These are phyloP conservation scores for Epipyxis sp. DNA, from an alignment of 108 stramenopile species.

Conservation along the genomic window DNA sequence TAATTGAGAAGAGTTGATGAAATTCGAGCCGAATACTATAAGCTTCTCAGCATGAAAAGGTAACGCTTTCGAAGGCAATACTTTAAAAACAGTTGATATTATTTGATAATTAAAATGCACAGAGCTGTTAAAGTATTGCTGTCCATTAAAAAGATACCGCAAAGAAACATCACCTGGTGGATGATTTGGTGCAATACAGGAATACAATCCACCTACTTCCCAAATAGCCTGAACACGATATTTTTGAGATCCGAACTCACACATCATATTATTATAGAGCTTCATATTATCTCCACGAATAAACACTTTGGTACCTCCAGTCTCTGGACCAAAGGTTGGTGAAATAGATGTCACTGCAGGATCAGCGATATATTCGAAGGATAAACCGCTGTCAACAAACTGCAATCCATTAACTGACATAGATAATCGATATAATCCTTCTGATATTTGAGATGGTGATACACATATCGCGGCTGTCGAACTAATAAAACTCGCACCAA, in stretches of 20 bases:
- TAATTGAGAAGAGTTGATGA: background rate
- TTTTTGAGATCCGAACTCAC: background rate
- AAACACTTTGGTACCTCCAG: slow-evolving; percentile 61
- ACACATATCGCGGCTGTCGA: background rate
- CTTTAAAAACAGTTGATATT: background rate
- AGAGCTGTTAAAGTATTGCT: background rate
- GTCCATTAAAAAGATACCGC: background rate
- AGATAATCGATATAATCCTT: background rate
- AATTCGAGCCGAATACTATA: slow-evolving; percentile 9
- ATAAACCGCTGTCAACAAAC: background rate
- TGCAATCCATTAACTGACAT: background rate
- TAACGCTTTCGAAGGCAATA: background rate
- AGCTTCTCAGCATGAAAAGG: background rate
- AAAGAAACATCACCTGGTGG: background rate
- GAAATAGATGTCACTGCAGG: slow-evolving; percentile 48
- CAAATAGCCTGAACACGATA: background rate
- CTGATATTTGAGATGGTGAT: background rate
- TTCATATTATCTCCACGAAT: slow-evolving; percentile 36
- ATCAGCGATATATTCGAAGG: slow-evolving; percentile 61
- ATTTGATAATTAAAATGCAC: background rate
- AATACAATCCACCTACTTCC: background rate
- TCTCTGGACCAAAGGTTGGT: slow-evolving; percentile 59
- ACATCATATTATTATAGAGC: background rate
- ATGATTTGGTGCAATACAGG: background rate
- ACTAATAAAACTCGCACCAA: background rate